Evolutionary conservation across 2,329 filamentous ascomycete genomes (phyloP).

Genomic region (Aspergillus melleus): DNA sequence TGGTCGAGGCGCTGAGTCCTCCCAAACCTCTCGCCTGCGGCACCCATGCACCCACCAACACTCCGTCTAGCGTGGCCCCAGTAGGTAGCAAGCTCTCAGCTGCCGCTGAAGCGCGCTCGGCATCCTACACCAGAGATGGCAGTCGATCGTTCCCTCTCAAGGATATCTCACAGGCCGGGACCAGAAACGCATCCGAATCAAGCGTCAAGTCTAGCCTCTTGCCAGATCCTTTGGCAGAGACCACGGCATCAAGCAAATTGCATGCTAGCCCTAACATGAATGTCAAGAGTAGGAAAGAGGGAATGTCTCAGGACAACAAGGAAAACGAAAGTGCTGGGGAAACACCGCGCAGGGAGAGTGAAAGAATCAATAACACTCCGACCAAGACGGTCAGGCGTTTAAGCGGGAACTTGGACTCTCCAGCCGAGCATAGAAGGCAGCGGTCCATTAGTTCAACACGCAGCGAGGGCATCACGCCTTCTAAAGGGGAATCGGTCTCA

Average conservation of each 20-base stretch:
- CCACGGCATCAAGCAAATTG: conserved; percentile 21
- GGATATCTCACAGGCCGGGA: conserved; percentile 31
- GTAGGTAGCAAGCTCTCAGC: conserved; percentile 28
- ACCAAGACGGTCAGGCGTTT: conserved; percentile 20
- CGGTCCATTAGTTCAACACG: conserved; percentile 19
- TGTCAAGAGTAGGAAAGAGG: conserved; percentile 37
- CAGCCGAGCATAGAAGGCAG: conserved; percentile 25
- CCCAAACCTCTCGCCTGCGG: conserved; percentile 30
- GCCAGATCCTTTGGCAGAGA: conserved; percentile 20
- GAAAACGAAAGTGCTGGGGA: conserved; percentile 22
- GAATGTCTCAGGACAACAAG: conserved; percentile 21
- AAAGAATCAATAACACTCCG: conserved; percentile 17
- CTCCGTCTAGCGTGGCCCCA: conserved; percentile 24
- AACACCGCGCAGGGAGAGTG: conserved; percentile 19
- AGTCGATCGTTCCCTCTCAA: conserved; percentile 24
- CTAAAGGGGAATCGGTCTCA: conserved; percentile 17
- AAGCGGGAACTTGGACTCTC: conserved; percentile 21
- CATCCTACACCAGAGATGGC: conserved; percentile 24
- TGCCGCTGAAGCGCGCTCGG: conserved; percentile 29
- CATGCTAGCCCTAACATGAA: conserved; percentile 33
- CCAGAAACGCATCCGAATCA: conserved; percentile 34
- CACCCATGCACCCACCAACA: conserved; percentile 33
- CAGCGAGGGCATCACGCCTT: conserved; percentile 16
- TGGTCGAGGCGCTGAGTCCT: conserved; percentile 40
- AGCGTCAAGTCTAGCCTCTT: conserved; percentile 27